Base-by-base conservation (phyloP, 1,284 basidiomycete genomes). In the Ustilago tritici region DNA sequence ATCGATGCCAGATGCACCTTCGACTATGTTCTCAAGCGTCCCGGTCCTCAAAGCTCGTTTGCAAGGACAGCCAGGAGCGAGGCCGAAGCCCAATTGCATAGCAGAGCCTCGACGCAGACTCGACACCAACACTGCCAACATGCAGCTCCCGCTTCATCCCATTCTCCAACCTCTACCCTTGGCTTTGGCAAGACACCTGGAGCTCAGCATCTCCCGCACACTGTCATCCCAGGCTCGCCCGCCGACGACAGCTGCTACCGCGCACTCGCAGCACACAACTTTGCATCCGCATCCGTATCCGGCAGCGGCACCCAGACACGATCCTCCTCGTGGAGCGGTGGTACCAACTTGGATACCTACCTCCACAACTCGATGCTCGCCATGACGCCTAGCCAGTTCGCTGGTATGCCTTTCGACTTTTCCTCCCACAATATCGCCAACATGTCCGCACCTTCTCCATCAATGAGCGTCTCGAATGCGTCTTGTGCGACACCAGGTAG, bases 1-100 rank as follows among this genome's bases (percentile, higher is more conserved):
- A 75, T 78, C 56, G 78, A 78, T 34, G 72, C 67, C 43, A 73
- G 64, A 34, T 80, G 78, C 62, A 75, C 70, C 7, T 80, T 78
- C 31, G 76, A 80, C 71, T 80, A 80, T 55, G 52, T 80, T 32
- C 76, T 67, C 32, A 80, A 78, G 46, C 65, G 76, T 3, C 76
- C 78, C 8, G 78, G 78, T 19, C 78, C 78, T 5, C 75, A 78
- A 54, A 78, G 71, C 64, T 76, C 71, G 5, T 76, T 76, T 61
- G 78, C 67, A 28, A 69, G 70, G 53, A 74, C 68, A 8, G 78
- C 74, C 1, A 58, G 66, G 19, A 46, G 61, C 15, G 60, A 79
- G 31, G 65, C 67, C 6, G 46, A 66, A 36, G 64, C 60, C 1
- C 60, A 63, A 23, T 12, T 52, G 4, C 56, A 65, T 23, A 28